Conservation (phyloP, 441 rosid species). For the Brassica balearica region DNA sequence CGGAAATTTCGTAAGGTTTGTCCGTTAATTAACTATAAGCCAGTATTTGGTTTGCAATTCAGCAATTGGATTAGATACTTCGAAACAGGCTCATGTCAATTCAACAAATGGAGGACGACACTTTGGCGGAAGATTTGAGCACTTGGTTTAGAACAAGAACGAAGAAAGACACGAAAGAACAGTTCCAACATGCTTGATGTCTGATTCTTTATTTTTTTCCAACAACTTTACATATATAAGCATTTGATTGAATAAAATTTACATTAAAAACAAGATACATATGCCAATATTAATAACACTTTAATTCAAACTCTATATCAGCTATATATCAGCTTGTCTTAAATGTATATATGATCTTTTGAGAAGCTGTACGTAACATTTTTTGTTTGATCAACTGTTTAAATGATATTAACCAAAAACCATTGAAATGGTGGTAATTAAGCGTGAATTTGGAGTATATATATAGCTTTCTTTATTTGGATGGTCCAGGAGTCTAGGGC, state of each 20-base stretch:
- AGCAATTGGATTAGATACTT: no score
- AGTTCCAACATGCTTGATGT: neutral
- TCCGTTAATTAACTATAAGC: no score
- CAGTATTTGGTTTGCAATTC: no score
- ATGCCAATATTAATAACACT: neutral
- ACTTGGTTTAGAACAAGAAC: no score
- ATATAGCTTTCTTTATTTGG: neutral
- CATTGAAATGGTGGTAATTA: neutral
- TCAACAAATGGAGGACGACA: no score
- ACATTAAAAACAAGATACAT: neutral
- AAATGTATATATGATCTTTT: no score
- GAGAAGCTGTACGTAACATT: neutral
- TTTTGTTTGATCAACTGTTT: neutral
- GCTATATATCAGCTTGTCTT: no score
- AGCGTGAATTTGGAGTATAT: neutral
- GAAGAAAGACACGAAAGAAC: no score
- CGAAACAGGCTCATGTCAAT: no score
- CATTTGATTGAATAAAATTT: neutral
- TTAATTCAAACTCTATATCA: neutral
- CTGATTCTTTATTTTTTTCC: neutral
- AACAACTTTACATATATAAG: neutral
- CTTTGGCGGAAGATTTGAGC: no score
- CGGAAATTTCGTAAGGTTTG: no score
- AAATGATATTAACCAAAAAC: neutral
- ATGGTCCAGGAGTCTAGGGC: slow-evolving; percentile 40